Conservation (phyloP, 352 stramenopile genomes). For the Globisporangium nagaii region DNA sequence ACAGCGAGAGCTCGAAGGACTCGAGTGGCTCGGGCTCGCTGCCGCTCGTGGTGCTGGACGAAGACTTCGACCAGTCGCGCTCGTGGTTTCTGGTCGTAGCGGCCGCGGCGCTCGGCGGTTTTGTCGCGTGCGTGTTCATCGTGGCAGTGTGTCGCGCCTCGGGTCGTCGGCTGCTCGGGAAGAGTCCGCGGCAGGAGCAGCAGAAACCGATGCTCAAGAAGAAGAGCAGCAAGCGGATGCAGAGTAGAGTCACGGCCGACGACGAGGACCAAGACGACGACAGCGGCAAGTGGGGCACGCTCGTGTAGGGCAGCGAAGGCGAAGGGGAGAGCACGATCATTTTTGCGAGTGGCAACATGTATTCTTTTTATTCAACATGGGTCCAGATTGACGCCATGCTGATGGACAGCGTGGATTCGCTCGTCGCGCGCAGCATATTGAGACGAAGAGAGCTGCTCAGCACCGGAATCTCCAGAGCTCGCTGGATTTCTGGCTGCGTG, state of each 20-base stretch:
- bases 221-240: not conserved
- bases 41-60: conserved; percentile 9
- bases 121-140: conserved; percentile 13
- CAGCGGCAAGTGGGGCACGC: not conserved
- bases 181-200: not conserved
- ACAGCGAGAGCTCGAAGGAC: conserved; percentile 5
- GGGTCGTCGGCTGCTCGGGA: not conserved
- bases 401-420: too few relatives aligned
- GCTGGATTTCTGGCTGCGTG: too few relatives aligned
- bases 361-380: too few relatives aligned
- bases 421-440: too few relatives aligned
- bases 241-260: not conserved
- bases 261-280: not conserved
- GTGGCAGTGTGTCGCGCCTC: not conserved
- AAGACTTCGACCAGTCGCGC: conserved; percentile 18
- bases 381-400: too few relatives aligned
- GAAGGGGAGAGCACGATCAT: not conserved
- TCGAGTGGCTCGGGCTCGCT: not conserved
- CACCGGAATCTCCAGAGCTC: too few relatives aligned
- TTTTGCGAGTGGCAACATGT: not conserved
- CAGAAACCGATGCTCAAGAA: not conserved
- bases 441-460: too few relatives aligned
- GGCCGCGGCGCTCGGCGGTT: conserved; percentile 10
- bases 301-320: not conserved
- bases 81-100: conserved; percentile 30